Percentiles rank a stretch among this genome's conserved stretches.
Conservation (phyloP, 1,284 basidiomycete species). For the Ceratobasidium sp. region DNA sequence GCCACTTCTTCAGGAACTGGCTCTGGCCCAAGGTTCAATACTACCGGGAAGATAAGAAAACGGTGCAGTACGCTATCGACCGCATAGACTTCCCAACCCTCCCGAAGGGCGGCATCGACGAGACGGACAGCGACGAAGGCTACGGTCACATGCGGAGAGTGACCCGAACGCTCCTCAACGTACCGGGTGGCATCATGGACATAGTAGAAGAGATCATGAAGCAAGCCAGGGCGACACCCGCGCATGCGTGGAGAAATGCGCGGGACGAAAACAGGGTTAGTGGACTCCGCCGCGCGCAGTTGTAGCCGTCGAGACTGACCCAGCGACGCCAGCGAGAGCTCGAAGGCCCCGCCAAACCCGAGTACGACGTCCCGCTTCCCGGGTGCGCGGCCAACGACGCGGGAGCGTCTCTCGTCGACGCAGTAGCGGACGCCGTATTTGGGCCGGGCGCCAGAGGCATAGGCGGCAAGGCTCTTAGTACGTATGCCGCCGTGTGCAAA, state of each 20-base stretch:
- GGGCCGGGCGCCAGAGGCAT: not conserved
- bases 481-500: not conserved
- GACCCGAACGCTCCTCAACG: not conserved
- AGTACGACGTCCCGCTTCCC: slow-evolving; percentile 1
- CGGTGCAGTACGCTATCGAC: not conserved
- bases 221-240: not conserved
- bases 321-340: not conserved
- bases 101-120: not conserved
- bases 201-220: not conserved
- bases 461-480: not conserved
- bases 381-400: not conserved
- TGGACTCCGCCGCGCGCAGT: too few relatives aligned
- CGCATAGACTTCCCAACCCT: not conserved
- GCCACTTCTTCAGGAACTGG: not conserved
- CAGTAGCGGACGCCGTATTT: not conserved
- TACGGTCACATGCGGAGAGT: not conserved
- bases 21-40: not conserved
- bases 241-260: slow-evolving; percentile 19
- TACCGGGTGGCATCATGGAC: slow-evolving; percentile 2
- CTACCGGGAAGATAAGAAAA: not conserved
- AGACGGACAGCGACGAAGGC: not conserved
- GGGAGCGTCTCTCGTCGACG: not conserved
- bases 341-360: not conserved
- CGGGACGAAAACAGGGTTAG: slow-evolving; percentile 4
- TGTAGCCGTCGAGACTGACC: not conserved